These are phyloP conservation scores for Colletotrichum tanaceti DNA, from an alignment of 2,329 filamentous ascomycete genomes.

Conservation along the genomic window DNA sequence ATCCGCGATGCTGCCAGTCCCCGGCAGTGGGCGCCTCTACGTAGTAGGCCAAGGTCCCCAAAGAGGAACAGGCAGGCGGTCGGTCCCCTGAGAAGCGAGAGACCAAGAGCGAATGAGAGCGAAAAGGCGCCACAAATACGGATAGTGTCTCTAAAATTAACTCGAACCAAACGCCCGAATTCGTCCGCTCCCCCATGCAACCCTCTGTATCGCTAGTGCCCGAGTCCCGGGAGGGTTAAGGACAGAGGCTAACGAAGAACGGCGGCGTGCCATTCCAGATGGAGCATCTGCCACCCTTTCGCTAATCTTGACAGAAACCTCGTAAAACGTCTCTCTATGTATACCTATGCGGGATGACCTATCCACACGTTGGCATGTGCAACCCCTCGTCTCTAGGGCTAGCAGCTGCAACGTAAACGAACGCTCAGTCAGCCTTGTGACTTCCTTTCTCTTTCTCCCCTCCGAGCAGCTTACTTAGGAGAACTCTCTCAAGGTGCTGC, in stretches of 20 bases:
- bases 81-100: constrained; percentile 4
- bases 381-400: constrained; percentile 4
- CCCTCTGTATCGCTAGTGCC: constrained; percentile 16
- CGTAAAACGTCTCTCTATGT: constrained; percentile 9
- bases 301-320: constrained; percentile 28
- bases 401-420: no score
- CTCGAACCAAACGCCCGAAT: constrained; percentile 3
- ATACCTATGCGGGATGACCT: background rate
- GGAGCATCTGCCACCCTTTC: constrained; percentile 31
- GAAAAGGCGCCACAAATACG: constrained; percentile 7
- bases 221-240: constrained; percentile 3
- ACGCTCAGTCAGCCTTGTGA: constrained; percentile 23
- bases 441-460: background rate
- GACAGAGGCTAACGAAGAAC: background rate
- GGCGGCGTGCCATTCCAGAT: constrained; percentile 13
- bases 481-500: background rate
- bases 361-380: background rate
- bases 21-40: background rate
- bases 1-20: background rate
- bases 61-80: constrained; percentile 13
- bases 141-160: constrained; percentile 40
- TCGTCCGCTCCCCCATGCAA: constrained; percentile 6
- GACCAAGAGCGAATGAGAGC: background rate
- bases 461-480: background rate
- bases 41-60: background rate